A percentile compares a stretch with the other conserved stretches of the same genome.
Evolutionary conservation across 495 filamentous ascomycete genomes (phyloP).

Genomic region (Neurospora sp.): DNA sequence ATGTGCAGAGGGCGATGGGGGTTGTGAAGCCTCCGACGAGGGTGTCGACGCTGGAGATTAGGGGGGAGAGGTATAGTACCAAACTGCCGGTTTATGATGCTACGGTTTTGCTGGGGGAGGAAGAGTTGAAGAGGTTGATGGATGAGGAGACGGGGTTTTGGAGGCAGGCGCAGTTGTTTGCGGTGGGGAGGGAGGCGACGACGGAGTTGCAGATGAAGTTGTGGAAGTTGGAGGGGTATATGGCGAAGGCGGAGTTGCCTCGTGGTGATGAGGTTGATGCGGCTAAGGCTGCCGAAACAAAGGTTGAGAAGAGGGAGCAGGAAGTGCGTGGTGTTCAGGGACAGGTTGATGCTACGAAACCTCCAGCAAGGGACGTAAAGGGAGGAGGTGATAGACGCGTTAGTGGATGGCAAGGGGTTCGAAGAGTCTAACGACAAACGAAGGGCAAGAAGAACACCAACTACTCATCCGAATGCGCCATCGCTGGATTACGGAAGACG

Average conservation of each 20-base stretch:
- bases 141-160: conserved; percentile 16
- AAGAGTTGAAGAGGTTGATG: conserved; percentile 20
- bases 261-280: not conserved
- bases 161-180: conserved; percentile 25
- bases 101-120: conserved; percentile 27
- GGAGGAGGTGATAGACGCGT: not conserved
- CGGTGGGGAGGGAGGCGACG: conserved; percentile 35
- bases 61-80: conserved; percentile 7
- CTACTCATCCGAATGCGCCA: not conserved
- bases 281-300: not conserved
- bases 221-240: conserved; percentile 59
- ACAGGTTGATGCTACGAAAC: not conserved
- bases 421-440: not conserved
- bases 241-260: conserved; percentile 17
- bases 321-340: not conserved
- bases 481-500: not conserved
- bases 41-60: conserved; percentile 21
- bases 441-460: not conserved
- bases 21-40: conserved; percentile 4
- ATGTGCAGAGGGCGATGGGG: no score
- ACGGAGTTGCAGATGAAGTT: conserved; percentile 44
- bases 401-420: not conserved
- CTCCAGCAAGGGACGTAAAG: not conserved
- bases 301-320: not conserved
- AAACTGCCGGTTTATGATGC: conserved; percentile 35